These are phyloP conservation scores for Powellomyces hirtus DNA, from an alignment of 192 early-diverging fungal genomes.

Conservation along the genomic window DNA sequence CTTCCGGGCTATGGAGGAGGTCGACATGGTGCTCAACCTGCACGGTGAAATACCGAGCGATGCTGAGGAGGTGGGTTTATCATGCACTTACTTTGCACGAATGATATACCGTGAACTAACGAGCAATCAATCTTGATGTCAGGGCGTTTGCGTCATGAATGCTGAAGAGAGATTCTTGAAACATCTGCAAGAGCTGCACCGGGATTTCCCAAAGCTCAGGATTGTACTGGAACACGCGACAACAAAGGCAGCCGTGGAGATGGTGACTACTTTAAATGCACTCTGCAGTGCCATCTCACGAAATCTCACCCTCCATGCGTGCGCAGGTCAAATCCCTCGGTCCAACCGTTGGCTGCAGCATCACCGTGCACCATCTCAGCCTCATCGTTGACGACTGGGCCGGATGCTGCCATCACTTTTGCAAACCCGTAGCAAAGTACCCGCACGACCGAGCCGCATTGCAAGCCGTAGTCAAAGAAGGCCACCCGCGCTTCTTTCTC, in stretches of 20 bases:
- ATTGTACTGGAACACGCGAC: conserved; percentile 98
- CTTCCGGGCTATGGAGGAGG: conserved; percentile 93
- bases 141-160: conserved; percentile 92
- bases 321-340: conserved; percentile 74
- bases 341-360: conserved; percentile 87
- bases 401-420: conserved; percentile 92
- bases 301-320: conserved; percentile 5
- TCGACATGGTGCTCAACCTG: conserved; percentile 89
- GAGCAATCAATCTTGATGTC: too few relatives aligned
- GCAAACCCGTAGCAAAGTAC: conserved; percentile 98
- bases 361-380: conserved; percentile 93
- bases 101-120: background rate
- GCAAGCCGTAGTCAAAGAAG: conserved; percentile 74
- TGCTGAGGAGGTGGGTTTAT: conserved; percentile 55
- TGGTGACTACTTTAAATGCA: too few relatives aligned
- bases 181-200: conserved; percentile 81
- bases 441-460: conserved; percentile 88
- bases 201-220: conserved; percentile 86
- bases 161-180: conserved; percentile 91
- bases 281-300: background rate
- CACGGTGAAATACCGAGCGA: conserved; percentile 95
- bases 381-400: conserved; percentile 97
- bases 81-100: background rate
- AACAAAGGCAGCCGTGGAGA: conserved; percentile 87
- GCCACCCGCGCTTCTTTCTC: conserved; percentile 94